Base-by-base conservation (phyloP, 1,284 basidiomycete species). In the Sporisorium reilianum region DNA sequence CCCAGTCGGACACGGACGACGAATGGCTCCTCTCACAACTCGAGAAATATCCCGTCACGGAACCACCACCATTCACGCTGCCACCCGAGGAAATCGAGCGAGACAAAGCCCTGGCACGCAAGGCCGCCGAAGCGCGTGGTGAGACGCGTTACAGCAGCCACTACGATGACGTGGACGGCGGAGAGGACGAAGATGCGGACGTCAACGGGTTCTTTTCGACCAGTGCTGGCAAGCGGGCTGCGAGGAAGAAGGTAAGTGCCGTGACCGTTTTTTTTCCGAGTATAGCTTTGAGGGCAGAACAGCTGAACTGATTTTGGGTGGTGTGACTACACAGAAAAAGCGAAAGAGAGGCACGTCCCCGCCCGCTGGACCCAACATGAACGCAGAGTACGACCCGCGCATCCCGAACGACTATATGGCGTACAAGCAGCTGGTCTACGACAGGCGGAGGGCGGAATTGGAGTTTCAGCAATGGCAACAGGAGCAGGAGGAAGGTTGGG, bases 401-500 rank as follows among this genome's bases (percentile, higher is more conserved):
- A 25, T 76, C 2, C 82, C 82, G 9, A 84, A 81, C 51, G 80
- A 83, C 53, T 84, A 82, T 48, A 50, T 71, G 10, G 68, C 61
- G 7, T 81, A 75, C 45, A 82, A 72, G 49, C 64, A 61, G 23
- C 20, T 77, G n/a, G 45, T 84, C 7, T 68, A 69, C 45, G 64
- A 75, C 2, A 53, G 77, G n/a, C 58, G 78, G 2, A 53, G 38
- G 18, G 67, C 74, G 3, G 61, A 72, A 32, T 23, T 57, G 18
- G 64, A 64, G 3, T 60, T 32, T 16, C 22, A 38, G 40, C 26
- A 30, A 18, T 62, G 66, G 57, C 32, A 48, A 10, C 30, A 41
- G 4, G 68, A 69, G 16, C 46, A 66, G n/a, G 59, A 68, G 16
- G 57, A 62, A 16, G 36, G 26, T n/a, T 54, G 60, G 42, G 49